These are phyloP conservation scores for Hypoxylon crocopeplum DNA, from an alignment of 495 filamentous ascomycete genomes.

Conservation along the genomic window DNA sequence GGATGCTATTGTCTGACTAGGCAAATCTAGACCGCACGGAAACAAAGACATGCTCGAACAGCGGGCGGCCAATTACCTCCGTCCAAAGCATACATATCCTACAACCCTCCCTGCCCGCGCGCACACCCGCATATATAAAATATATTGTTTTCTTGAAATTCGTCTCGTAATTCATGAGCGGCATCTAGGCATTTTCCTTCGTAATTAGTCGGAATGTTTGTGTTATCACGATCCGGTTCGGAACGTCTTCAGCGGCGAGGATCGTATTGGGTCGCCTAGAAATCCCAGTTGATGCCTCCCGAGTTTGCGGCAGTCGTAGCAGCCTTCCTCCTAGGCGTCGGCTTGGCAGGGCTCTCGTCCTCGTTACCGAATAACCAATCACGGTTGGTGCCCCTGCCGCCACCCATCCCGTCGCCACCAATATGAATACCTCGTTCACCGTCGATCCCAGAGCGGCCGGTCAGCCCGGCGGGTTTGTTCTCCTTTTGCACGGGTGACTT, in stretches of 20 bases:
- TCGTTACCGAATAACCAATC: slow-evolving; percentile 69
- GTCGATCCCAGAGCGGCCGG: slow-evolving; percentile 36
- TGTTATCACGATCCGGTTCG: slow-evolving; percentile 6
- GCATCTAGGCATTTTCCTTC: slow-evolving; percentile 39
- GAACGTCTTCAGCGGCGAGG: slow-evolving; percentile 38
- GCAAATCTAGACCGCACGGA: too few relatives aligned
- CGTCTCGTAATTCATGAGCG: slow-evolving; percentile 43
- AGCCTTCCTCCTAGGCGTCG: slow-evolving; percentile 47
- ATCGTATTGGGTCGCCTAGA: slow-evolving; percentile 47
- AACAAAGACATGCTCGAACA: too few relatives aligned
- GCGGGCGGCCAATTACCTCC: neutral
- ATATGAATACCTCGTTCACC: slow-evolving; percentile 60
- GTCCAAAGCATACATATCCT: slow-evolving; percentile 12
- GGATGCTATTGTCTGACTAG: slow-evolving; percentile 5
- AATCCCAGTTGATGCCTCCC: slow-evolving; percentile 62
- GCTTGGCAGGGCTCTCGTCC: slow-evolving; percentile 45
- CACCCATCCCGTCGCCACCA: slow-evolving; percentile 78
- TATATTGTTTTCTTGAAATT: slow-evolving; percentile 27
- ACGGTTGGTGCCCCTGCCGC: slow-evolving; percentile 64
- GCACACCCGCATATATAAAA: too few relatives aligned
- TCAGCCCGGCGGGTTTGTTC: slow-evolving; percentile 43
- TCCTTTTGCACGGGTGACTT: slow-evolving; percentile 63
- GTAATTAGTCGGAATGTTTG: slow-evolving; percentile 12
- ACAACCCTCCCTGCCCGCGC: too few relatives aligned
- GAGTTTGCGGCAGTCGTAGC: slow-evolving; percentile 39